phyloP scores from a whole-genome alignment of 805 yeast genomes.

The Starmera amethionina region DNA sequence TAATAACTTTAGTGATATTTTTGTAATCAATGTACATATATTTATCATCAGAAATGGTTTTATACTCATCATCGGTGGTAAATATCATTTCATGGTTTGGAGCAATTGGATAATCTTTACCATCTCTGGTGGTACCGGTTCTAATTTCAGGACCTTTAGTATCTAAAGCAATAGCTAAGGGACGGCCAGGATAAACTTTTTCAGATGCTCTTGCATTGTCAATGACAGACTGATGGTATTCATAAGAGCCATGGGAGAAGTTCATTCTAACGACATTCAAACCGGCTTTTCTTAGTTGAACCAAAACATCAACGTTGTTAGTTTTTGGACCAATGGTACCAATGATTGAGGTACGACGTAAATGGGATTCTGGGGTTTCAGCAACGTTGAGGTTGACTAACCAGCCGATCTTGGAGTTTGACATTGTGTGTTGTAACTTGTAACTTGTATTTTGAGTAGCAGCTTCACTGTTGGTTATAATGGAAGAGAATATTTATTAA shows the following conservation, averaged over 20 bases:
- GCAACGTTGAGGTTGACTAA: slow-evolving; percentile 16
- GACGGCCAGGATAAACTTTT: slow-evolving; percentile 86
- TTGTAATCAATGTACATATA: slow-evolving; percentile 88
- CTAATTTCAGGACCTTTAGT: slow-evolving; percentile 99
- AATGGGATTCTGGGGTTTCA: slow-evolving; percentile 18
- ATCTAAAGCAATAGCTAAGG: slow-evolving; percentile 95
- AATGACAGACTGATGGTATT: slow-evolving; percentile 93
- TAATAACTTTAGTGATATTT: slow-evolving; percentile 92
- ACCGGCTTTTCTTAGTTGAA: slow-evolving; percentile 91
- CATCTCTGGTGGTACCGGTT: slow-evolving; percentile 87
- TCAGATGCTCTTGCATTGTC: slow-evolving; percentile 96
- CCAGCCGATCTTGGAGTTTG: slow-evolving; percentile 20
- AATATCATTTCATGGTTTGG: slow-evolving; percentile 87
- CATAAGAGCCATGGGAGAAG: slow-evolving; percentile 97
- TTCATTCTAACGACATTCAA: slow-evolving; percentile 97
- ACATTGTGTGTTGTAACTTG: slow-evolving; percentile 2
- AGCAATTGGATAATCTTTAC: slow-evolving; percentile 71
- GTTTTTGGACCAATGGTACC: slow-evolving; percentile 99
- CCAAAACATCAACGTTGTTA: slow-evolving; percentile 77
- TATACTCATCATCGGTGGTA: slow-evolving; percentile 81
- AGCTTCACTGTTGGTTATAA: no score
- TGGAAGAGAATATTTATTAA: no score
- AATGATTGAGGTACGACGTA: slow-evolving; percentile 87
- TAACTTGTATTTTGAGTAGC: neutral
- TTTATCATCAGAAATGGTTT: slow-evolving; percentile 62